Conservation (phyloP, 2,329 filamentous ascomycete species). For the Monilinia fructigena region DNA sequence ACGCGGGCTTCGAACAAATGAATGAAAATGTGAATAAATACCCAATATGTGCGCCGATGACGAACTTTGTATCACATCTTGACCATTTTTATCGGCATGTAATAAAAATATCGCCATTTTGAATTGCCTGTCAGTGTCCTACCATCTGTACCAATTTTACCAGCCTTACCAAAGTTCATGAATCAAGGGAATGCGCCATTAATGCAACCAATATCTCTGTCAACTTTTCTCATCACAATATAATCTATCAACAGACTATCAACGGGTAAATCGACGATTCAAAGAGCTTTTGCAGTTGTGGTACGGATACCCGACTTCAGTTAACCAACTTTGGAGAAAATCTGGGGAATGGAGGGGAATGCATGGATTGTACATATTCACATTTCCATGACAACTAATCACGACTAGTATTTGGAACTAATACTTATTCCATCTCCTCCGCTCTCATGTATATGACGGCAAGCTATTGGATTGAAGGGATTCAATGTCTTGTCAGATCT, state of each 20-base stretch:
- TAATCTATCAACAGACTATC: neutral
- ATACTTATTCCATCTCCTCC: neutral
- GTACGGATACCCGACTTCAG: neutral
- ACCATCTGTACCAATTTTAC: neutral
- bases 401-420: neutral
- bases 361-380: neutral
- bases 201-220: slow-evolving; percentile 6
- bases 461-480: neutral
- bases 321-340: slow-evolving; percentile 4
- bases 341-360: slow-evolving; percentile 5
- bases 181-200: neutral
- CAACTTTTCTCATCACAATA: slow-evolving; percentile 12
- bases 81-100: slow-evolving; percentile 14
- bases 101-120: slow-evolving; percentile 1
- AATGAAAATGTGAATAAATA: neutral
- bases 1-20: slow-evolving; percentile 6
- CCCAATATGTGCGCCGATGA: slow-evolving; percentile 10
- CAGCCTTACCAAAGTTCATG: slow-evolving; percentile 3
- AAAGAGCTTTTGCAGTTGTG: slow-evolving; percentile 4
- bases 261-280: slow-evolving; percentile 6
- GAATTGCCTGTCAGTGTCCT: slow-evolving; percentile 8
- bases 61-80: slow-evolving; percentile 15
- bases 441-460: neutral
- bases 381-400: neutral
- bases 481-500: slow-evolving; percentile 7